Base-by-base conservation (phyloP, 768 basidiomycete genomes). In the Amylocystis lapponica region DNA sequence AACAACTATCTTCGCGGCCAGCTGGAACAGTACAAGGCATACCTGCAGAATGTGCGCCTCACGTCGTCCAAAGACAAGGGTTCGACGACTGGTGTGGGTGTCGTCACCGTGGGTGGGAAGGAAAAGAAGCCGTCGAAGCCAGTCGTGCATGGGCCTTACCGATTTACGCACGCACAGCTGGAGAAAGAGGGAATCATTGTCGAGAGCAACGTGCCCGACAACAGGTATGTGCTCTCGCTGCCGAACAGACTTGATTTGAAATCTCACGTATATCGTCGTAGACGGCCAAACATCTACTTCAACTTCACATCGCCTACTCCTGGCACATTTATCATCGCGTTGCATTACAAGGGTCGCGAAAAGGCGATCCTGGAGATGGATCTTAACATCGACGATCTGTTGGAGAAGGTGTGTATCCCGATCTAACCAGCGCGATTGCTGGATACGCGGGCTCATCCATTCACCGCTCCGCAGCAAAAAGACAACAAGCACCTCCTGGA, bases 321-420 rank as follows among this genome's bases (percentile, higher is more conserved):
- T 0, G 96, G 96, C 36, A 96, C 96, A 8, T 99, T 97, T 66
- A 94, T 99, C 63, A 99, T 99, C 51, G 96, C 95, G 3, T 72
- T 99, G 40, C 95, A 98, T 65, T 99, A 98, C 71, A 97, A 96
- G 66, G 96, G 96, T 31, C 80, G 96, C 16, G 96, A 99, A 59
- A 97, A 97, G 69, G 95, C 96, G 14, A 98, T 99, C 55, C 77
- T 98, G 27, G 96, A 99, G 75, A 98, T 98, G 96, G 93, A 96
- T 67, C 77, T 98, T 41, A 97, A 97, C 71, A 96, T 98, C 55
- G 95, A 99, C 64, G 95, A 99, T 66, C 66, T 98, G 50, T 67
- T 97, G 59, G 95, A 98, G 66, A 97, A 97, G 85, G 93, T 92
- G 50, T 22, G 78, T 57, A 9, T 51, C 5, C 13, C 17, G 31